These are phyloP conservation scores for button mushroom (Agaricus bisporus) DNA, from an alignment of 768 basidiomycete genomes.

Conservation along the genomic window DNA sequence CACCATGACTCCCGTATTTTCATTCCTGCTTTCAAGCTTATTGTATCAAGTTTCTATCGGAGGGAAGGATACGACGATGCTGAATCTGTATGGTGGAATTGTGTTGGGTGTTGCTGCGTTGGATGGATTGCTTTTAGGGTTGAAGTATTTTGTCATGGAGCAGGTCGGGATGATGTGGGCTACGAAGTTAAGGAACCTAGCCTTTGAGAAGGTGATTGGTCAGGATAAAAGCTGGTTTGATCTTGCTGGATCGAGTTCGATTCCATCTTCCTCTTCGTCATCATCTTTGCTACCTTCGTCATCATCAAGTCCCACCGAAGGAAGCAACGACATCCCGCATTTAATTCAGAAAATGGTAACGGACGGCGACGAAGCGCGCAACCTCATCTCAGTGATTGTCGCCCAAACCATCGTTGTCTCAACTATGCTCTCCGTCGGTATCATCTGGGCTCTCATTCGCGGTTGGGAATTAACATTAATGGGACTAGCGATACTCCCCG, in stretches of 20 bases:
- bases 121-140: conserved; percentile 69
- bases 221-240: conserved; percentile 94
- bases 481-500: conserved; percentile 80
- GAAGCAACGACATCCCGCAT: conserved; percentile 48
- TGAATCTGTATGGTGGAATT: conserved; percentile 69
- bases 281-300: no score
- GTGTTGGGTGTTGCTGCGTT: conserved; percentile 66
- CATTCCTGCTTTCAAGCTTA: conserved; percentile 78
- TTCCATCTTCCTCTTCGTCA: no score
- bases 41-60: conserved; percentile 71
- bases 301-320: conserved; percentile 15
- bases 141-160: conserved; percentile 82
- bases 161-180: conserved; percentile 71
- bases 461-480: conserved; percentile 95
- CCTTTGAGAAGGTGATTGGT: conserved; percentile 52
- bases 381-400: conserved; percentile 66
- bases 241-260: neutral
- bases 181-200: conserved; percentile 48
- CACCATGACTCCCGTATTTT: conserved; percentile 87
- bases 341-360: conserved; percentile 78
- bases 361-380: conserved; percentile 84
- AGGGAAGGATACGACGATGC: conserved; percentile 51
- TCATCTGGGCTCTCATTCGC: conserved; percentile 81
- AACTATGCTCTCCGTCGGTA: conserved; percentile 77
- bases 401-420: conserved; percentile 67